Evolutionary conservation across 2,329 filamentous ascomycete species (phyloP).

Genomic region (Corniculantispora saksenae): DNA sequence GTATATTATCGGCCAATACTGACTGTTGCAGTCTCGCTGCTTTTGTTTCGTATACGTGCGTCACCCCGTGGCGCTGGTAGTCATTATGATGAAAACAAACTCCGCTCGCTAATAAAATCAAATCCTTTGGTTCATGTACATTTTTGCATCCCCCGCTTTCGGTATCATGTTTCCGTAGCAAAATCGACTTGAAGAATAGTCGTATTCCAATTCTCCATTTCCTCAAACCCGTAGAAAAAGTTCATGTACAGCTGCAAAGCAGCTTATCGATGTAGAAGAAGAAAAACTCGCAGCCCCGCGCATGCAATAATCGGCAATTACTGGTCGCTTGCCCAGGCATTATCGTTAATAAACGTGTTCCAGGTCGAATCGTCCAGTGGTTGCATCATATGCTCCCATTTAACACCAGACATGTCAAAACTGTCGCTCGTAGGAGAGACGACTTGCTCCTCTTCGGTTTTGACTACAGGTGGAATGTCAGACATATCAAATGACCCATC

Average conservation of each 20-base stretch:
- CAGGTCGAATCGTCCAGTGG: slow-evolving; percentile 31
- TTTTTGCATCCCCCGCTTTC: neutral
- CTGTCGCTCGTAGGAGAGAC: neutral
- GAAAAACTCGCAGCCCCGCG: neutral
- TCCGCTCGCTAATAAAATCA: slow-evolving; percentile 2
- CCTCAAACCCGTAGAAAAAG: neutral
- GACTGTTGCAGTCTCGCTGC: neutral
- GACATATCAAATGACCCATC: slow-evolving; percentile 12
- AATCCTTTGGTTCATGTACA: neutral
- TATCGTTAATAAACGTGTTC: slow-evolving; percentile 35
- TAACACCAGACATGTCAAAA: slow-evolving; percentile 15
- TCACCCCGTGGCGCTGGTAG: neutral
- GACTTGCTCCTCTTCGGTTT: slow-evolving; percentile 11
- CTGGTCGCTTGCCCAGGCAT: slow-evolving; percentile 23
- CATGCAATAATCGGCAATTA: neutral
- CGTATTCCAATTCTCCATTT: neutral
- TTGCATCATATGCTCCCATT: slow-evolving; percentile 21
- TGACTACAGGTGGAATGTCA: neutral
- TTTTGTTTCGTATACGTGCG: neutral
- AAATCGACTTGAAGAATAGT: neutral
- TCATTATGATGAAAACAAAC: neutral
- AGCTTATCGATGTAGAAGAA: neutral
- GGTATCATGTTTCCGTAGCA: neutral
- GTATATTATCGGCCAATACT: neutral
- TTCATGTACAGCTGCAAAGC: neutral